phyloP scores from a whole-genome alignment of 805 yeast genomes.

The Tetrapisispora arboricola region DNA sequence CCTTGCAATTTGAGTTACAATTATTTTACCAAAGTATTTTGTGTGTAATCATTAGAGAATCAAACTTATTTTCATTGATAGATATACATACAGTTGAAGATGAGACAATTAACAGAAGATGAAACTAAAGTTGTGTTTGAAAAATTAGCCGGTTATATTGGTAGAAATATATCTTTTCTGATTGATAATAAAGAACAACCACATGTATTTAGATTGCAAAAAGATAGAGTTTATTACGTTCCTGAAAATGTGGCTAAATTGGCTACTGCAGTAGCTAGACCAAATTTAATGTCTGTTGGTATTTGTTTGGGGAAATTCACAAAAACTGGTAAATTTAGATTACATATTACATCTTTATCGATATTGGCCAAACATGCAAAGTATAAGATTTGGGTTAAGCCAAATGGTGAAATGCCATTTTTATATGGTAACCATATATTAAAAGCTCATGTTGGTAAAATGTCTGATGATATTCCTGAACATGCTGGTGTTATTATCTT shows the following conservation, averaged over 20 bases:
- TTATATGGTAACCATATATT: slow-evolving; percentile 92
- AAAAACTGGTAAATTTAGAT: slow-evolving; percentile 90
- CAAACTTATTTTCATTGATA: too few relatives aligned
- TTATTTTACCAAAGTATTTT: too few relatives aligned
- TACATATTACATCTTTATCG: slow-evolving; percentile 86
- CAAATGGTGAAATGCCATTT: slow-evolving; percentile 97
- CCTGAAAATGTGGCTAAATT: slow-evolving; percentile 69
- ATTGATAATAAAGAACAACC: slow-evolving; percentile 75
- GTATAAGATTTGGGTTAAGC: slow-evolving; percentile 92
- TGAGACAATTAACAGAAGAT: slow-evolving; percentile 95
- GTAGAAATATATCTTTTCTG: slow-evolving; percentile 83
- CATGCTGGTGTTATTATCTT: slow-evolving; percentile 91
- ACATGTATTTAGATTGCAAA: slow-evolving; percentile 90
- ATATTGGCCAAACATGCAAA: slow-evolving; percentile 80
- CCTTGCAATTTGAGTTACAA: too few relatives aligned
- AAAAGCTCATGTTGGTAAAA: slow-evolving; percentile 92
- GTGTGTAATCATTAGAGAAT: too few relatives aligned
- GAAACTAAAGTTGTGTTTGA: slow-evolving; percentile 95
- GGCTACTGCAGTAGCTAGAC: slow-evolving; percentile 86
- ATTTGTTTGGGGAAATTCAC: slow-evolving; percentile 94
- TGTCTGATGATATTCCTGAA: slow-evolving; percentile 96
- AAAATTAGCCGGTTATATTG: slow-evolving; percentile 90
- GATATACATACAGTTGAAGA: slow-evolving; percentile 26
- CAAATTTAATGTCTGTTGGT: slow-evolving; percentile 85
- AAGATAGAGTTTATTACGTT: slow-evolving; percentile 92